Evolutionary conservation across 1,284 basidiomycete species (phyloP).

Genomic region (Ganoderma multipileum): DNA sequence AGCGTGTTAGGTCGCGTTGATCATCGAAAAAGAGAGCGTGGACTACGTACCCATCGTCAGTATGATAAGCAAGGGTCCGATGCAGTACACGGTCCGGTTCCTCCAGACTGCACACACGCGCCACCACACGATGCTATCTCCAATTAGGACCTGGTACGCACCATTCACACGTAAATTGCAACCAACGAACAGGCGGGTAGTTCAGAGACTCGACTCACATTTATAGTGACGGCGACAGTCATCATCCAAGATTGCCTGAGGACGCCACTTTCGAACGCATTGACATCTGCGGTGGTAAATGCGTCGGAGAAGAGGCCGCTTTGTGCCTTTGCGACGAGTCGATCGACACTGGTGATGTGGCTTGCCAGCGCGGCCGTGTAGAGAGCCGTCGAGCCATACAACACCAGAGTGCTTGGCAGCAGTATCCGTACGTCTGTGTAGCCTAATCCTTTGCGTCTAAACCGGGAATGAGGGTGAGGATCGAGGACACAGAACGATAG

Average conservation of each 20-base stretch:
- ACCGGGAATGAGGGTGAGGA: neutral
- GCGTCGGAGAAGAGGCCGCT: neutral
- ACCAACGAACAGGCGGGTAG: neutral
- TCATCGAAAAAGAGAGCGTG: neutral
- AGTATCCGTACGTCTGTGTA: neutral
- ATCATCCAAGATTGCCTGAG: conserved; percentile 7
- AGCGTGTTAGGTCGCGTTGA: neutral
- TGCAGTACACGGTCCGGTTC: neutral
- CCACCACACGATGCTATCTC: conserved; percentile 6
- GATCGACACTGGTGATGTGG: neutral
- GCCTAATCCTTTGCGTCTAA: neutral
- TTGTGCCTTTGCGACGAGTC: neutral
- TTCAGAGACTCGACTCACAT: neutral
- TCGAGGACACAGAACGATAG: neutral
- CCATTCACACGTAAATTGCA: neutral
- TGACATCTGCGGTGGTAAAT: neutral
- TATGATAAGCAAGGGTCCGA: neutral
- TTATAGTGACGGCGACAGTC: neutral
- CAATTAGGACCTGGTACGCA: neutral
- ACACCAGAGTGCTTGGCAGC: neutral
- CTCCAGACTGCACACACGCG: neutral
- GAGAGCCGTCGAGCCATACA: neutral
- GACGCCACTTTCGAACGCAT: neutral
- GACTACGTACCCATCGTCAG: neutral
- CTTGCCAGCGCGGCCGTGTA: neutral